Conservation (phyloP, 768 basidiomycete species). For the Crepidotus variabilis region DNA sequence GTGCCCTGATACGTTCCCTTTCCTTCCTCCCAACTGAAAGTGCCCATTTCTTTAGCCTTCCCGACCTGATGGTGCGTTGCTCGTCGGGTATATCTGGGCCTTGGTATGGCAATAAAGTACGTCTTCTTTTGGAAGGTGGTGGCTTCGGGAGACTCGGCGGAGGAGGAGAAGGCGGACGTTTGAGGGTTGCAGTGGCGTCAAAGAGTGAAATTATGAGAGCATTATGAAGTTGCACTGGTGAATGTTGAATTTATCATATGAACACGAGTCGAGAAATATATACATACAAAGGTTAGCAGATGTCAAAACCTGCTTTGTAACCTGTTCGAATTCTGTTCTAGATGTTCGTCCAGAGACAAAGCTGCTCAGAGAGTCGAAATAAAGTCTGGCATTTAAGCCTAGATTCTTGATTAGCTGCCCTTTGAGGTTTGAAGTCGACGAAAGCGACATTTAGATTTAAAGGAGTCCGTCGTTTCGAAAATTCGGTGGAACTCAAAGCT, state of each 20-base stretch:
- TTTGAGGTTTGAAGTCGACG: conserved; percentile 72
- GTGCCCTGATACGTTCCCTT: conserved; percentile 60
- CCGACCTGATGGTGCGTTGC: conserved; percentile 52
- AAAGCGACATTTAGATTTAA: conserved; percentile 55
- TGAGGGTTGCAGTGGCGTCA: conserved; percentile 67
- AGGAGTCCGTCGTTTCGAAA: neutral
- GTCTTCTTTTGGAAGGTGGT: conserved; percentile 62
- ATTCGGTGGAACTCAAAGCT: too few relatives aligned
- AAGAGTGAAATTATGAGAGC: conserved; percentile 81
- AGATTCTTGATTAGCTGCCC: conserved; percentile 58
- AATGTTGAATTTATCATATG: conserved; percentile 7
- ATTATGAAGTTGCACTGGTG: conserved; percentile 74
- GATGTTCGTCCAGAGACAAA: conserved; percentile 70
- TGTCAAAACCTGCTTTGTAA: conserved; percentile 58
- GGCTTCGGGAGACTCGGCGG: conserved; percentile 59
- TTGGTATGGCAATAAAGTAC: conserved; percentile 71
- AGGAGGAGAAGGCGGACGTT: conserved; percentile 64
- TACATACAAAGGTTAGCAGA: conserved; percentile 44
- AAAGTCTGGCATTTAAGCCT: conserved; percentile 54
- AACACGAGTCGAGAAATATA: neutral
- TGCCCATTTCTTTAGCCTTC: conserved; percentile 70
- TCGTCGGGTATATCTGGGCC: conserved; percentile 54
- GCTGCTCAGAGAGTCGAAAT: conserved; percentile 61
- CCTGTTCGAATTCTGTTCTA: conserved; percentile 72
- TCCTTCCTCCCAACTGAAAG: conserved; percentile 70